Percentiles rank a stretch among this genome's conserved stretches.
Conservation (phyloP, 371 early-diverging fungal genomes). For the Mucor circinelloides region DNA sequence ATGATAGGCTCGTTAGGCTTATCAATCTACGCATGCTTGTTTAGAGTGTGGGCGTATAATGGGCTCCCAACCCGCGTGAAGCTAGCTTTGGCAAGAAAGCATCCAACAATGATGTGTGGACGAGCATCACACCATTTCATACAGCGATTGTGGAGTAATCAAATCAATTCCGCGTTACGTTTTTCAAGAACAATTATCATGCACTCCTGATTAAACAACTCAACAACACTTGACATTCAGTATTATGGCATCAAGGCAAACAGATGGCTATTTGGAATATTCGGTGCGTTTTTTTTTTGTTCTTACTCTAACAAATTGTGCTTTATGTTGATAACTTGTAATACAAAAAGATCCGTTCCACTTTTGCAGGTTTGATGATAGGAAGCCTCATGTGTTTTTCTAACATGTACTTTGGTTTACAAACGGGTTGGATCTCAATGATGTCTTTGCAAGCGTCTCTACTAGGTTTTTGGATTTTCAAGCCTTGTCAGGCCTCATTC, state of each 20-base stretch:
- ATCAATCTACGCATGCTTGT: neutral
- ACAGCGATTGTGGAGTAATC: no score
- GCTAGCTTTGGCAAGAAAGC: no score
- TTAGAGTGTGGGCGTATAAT: neutral
- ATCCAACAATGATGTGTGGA: no score
- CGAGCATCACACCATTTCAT: no score
- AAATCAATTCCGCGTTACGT: neutral
- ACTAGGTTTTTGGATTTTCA: slow-evolving; percentile 74
- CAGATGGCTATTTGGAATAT: neutral
- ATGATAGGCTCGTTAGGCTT: neutral
- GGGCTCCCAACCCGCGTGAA: neutral
- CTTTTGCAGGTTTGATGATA: slow-evolving; percentile 62
- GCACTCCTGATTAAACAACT: neutral
- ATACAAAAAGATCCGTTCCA: slow-evolving; percentile 45
- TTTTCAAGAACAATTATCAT: neutral
- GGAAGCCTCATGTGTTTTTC: slow-evolving; percentile 76
- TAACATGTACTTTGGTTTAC: slow-evolving; percentile 83
- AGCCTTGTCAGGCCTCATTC: slow-evolving; percentile 59
- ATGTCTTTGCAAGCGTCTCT: slow-evolving; percentile 81
- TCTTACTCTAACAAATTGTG: neutral
- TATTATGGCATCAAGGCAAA: neutral
- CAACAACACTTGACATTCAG: neutral
- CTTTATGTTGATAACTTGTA: neutral
- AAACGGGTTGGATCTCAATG: slow-evolving; percentile 86
- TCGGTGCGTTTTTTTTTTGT: neutral